A percentile compares a stretch with the other conserved stretches of the same genome.
Conservation (phyloP, 805 yeast species). For the Maudiozyma pseudohumilis region DNA sequence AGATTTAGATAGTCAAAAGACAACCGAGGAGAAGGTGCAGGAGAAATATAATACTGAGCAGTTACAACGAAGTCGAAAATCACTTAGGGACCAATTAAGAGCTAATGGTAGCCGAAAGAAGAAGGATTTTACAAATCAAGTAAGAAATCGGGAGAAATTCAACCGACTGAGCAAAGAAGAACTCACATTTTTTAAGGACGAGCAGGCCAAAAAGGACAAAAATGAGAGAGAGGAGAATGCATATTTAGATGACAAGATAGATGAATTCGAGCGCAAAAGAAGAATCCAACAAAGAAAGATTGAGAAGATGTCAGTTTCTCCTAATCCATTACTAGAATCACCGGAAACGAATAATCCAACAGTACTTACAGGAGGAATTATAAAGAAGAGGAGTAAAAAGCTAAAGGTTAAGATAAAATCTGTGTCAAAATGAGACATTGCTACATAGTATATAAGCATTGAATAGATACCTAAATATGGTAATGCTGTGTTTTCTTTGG, state of each 20-base stretch:
- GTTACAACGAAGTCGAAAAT: conserved; percentile 17
- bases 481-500: background rate
- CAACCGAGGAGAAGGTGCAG: conserved; percentile 15
- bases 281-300: background rate
- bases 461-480: background rate
- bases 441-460: background rate
- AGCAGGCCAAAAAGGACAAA: conserved; percentile 4
- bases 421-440: background rate
- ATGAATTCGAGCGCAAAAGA: conserved; percentile 5
- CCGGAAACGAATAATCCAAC: background rate
- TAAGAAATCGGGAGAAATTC: conserved; percentile 22
- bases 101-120: conserved; percentile 19
- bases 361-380: background rate
- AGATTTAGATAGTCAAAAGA: conserved; percentile 17
- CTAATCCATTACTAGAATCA: too few species aligned
- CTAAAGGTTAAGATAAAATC: conserved; percentile 4
- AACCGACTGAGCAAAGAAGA: conserved; percentile 22
- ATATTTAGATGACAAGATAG: conserved; percentile 3
- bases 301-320: background rate
- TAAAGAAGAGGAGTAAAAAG: conserved; percentile 6
- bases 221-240: conserved; percentile 7
- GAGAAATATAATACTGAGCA: conserved; percentile 16
- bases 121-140: conserved; percentile 15
- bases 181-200: conserved; percentile 11
- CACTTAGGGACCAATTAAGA: conserved; percentile 25